Percentiles rank a stretch among this genome's conserved stretches.
Evolutionary conservation across 2,329 filamentous ascomycete genomes (phyloP).

Genomic region (Neonectria sp.): DNA sequence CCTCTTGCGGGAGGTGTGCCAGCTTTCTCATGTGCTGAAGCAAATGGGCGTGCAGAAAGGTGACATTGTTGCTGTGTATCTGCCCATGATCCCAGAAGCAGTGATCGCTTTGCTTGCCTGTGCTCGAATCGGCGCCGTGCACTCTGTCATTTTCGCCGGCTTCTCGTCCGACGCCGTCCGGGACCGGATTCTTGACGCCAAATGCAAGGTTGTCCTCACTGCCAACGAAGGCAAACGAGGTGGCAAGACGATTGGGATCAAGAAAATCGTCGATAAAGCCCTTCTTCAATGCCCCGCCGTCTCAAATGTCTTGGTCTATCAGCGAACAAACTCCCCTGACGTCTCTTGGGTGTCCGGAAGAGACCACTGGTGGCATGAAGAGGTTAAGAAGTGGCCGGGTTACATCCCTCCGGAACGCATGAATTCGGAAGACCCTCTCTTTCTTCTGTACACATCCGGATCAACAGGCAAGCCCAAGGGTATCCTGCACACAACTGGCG

Average conservation of each 20-base stretch:
- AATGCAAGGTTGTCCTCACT: slow-evolving; percentile 92
- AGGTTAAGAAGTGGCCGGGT: slow-evolving; percentile 90
- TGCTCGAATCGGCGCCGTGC: slow-evolving; percentile 88
- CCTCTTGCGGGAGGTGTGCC: slow-evolving; percentile 89
- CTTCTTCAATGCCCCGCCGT: slow-evolving; percentile 86
- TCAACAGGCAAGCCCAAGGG: slow-evolving; percentile 98
- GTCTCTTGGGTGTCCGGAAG: slow-evolving; percentile 87
- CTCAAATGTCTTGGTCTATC: slow-evolving; percentile 85
- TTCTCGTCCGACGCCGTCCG: slow-evolving; percentile 94
- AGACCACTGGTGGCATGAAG: slow-evolving; percentile 96
- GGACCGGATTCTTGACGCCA: slow-evolving; percentile 89
- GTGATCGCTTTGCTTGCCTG: slow-evolving; percentile 84
- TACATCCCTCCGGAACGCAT: slow-evolving; percentile 89
- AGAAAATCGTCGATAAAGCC: slow-evolving; percentile 96
- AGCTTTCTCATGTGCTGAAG: slow-evolving; percentile 86
- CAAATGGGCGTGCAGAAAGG: slow-evolving; percentile 95
- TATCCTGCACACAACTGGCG: slow-evolving; percentile 93
- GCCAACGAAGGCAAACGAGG: slow-evolving; percentile 95
- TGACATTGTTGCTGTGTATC: slow-evolving; percentile 93
- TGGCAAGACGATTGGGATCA: slow-evolving; percentile 92
- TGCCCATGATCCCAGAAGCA: slow-evolving; percentile 97
- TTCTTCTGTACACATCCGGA: slow-evolving; percentile 94
- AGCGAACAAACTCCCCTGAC: slow-evolving; percentile 85
- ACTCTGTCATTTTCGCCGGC: slow-evolving; percentile 95
- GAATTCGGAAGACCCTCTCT: slow-evolving; percentile 92